These are phyloP conservation scores for Trichosporon sp. DNA, from an alignment of 1,284 basidiomycete genomes.

Conservation along the genomic window DNA sequence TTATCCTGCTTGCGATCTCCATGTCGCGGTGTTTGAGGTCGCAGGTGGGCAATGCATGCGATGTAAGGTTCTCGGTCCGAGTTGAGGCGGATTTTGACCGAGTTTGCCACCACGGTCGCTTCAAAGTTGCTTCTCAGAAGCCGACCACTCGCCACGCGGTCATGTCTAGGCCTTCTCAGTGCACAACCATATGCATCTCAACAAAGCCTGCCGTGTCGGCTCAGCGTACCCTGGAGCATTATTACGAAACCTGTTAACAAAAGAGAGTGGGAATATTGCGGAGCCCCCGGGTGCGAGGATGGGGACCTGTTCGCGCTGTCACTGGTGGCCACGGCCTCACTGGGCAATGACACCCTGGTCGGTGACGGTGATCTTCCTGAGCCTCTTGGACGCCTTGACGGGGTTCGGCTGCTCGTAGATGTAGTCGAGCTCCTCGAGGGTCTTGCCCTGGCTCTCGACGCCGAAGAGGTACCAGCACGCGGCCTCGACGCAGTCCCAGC, in stretches of 20 bases:
- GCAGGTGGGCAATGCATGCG: too few relatives aligned
- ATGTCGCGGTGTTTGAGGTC: too few relatives aligned
- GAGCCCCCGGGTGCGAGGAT: not conserved
- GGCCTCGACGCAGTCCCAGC: slow-evolving; percentile 41
- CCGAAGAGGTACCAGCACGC: slow-evolving; percentile 44
- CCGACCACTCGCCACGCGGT: too few relatives aligned
- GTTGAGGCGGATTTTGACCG: too few relatives aligned
- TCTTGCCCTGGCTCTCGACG: slow-evolving; percentile 43
- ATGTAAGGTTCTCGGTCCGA: too few relatives aligned
- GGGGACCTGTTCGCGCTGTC: not conserved
- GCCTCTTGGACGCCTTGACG: slow-evolving; percentile 38
- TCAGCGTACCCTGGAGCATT: not conserved
- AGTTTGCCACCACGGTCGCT: too few relatives aligned
- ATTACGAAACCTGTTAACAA: not conserved
- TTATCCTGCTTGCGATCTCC: too few relatives aligned
- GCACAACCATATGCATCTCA: not conserved
- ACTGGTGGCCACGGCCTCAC: not conserved
- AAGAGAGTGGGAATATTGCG: not conserved
- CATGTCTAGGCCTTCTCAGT: too few relatives aligned
- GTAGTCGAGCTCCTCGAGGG: slow-evolving; percentile 45
- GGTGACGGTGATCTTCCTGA: slow-evolving; percentile 7
- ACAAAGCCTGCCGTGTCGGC: not conserved
- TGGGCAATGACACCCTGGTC: slow-evolving; percentile 2
- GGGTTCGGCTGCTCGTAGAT: slow-evolving; percentile 47
- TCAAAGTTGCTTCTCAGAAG: too few relatives aligned